Conservation (phyloP, 495 filamentous ascomycete species). For the Cryomyces minteri region DNA sequence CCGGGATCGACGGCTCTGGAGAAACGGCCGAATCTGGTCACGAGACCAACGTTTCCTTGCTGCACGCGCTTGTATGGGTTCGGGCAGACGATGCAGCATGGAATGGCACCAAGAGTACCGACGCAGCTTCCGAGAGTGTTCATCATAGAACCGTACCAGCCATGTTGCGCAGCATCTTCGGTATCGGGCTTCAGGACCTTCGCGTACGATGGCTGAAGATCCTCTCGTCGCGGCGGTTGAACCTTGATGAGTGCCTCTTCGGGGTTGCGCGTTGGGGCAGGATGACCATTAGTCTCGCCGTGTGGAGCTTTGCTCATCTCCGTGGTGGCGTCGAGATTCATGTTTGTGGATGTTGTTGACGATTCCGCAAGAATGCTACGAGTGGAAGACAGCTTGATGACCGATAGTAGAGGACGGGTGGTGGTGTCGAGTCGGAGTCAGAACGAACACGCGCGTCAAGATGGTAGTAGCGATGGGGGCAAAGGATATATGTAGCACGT, state of each 20-base stretch:
- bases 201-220: conserved; percentile 83
- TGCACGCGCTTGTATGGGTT: conserved; percentile 93
- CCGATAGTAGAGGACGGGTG: not conserved
- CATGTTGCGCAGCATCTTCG: conserved; percentile 50
- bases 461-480: too few species aligned
- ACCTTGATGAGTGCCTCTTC: conserved; percentile 43
- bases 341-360: not conserved
- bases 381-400: not conserved
- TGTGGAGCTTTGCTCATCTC: too few species aligned
- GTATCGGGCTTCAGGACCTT: conserved; percentile 45
- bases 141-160: conserved; percentile 84
- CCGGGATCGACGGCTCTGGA: conserved; percentile 93
- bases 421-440: too few species aligned
- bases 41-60: conserved; percentile 85
- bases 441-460: too few species aligned
- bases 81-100: conserved; percentile 81
- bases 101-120: conserved; percentile 71
- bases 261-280: not conserved
- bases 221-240: conserved; percentile 60
- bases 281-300: not conserved
- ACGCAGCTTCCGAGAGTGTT: conserved; percentile 57
- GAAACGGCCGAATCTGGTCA: conserved; percentile 93
- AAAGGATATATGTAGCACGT: too few species aligned
- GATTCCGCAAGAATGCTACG: not conserved
- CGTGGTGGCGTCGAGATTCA: conserved; percentile 3